Evolutionary conservation across 2,329 filamentous ascomycete species (phyloP), one percentile per base, ranked within the genome.

Genomic region (Exophiala aquamarina): DNA sequence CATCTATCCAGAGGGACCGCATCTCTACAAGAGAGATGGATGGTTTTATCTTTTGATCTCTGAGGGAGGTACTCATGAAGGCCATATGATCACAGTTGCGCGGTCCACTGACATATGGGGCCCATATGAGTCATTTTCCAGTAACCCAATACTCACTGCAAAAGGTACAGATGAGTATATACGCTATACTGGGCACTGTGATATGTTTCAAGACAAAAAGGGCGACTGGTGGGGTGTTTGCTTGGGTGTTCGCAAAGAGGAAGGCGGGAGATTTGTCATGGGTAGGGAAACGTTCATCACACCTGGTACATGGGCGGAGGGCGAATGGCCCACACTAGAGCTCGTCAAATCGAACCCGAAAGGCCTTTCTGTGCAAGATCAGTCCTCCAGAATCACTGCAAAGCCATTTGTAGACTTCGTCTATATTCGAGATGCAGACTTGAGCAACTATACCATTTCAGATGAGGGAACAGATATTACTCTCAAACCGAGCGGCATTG

Each of bases 1-100:
- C 41, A 43, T 68, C 52, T 56, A 71, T 60, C 63, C 78, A 0
- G 79, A 81, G 53, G 79, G 78, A 0, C 77, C 79, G 0, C 77
- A 81, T 39, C 70, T 82, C 19, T 77, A 76, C 57, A 69, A 67
- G 33, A 73, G 72, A 23, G 75, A 76, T 17, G 68, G 63, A 0
- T 79, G 69, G 50, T 80, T 78, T 54, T 81, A 80, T 49, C 63
- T 80, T 2, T 63, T 80, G 14, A 73, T 72, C 1, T 75, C 77
- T 0, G 77, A 81, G 61, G 76, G 76, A 29, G 77, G 78, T 3
- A 81, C 77, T 0, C 71, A 70, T 1, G 55, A 70, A 1, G 62
- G 69, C 5, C 76, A 79, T 53, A 74, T 71, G 68, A 72, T 72
- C 20, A 75, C 71, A 0, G 72, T 75, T 60, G 73, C 73, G 2